Evolutionary conservation across 2,329 filamentous ascomycete species (phyloP), one percentile per base, ranked within the genome.

Genomic region (Juglanconis juglandina): DNA sequence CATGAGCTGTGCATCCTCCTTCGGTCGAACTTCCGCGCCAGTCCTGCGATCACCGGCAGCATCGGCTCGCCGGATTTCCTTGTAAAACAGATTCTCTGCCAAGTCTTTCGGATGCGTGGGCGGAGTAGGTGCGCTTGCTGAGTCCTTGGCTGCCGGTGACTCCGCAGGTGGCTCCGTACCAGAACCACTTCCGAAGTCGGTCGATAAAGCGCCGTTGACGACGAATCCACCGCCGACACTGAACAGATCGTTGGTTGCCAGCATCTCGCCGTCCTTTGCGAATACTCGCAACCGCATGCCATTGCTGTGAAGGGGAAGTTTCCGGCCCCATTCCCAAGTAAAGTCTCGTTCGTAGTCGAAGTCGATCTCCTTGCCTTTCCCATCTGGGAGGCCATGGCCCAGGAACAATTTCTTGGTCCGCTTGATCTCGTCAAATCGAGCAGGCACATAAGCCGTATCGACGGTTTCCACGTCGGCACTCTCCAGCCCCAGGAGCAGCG

Each of bases 151-250:
- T 2, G 59, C 55, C 6, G 69, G 59, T 6, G 71, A 67, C 3
- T 65, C 65, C 0, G 65, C 49, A 24, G 48, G 24, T 14, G 49
- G 8, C 5, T 52, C 41, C 13, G 46, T 9, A 10, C 11, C 51
- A 10, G 51, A 32, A 1, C 35, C 35, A 10, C 34, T 32, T 10
- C 46, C 46, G 5, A 75, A 65, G 14, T 72, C 72, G 33, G 77
- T 78, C 8, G 79, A 81, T 54, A 81, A 67, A 14, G 79, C 73
- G 10, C 79, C 79, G 52, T 81, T 81, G 56, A 81, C 79, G 42
- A 81, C 79, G 56, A 81, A 81, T 1, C 79, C 79, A n/a, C 79
- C 79, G 1, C 79, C 79, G 2, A 81, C 79, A 54, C 79, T 81
- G 65, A 81, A 81, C 63, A 81, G 70, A 63, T 81, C 79, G 58